Conservation (phyloP, 1,139 yeast genomes). For the Kurtzmaniella natalensis region DNA sequence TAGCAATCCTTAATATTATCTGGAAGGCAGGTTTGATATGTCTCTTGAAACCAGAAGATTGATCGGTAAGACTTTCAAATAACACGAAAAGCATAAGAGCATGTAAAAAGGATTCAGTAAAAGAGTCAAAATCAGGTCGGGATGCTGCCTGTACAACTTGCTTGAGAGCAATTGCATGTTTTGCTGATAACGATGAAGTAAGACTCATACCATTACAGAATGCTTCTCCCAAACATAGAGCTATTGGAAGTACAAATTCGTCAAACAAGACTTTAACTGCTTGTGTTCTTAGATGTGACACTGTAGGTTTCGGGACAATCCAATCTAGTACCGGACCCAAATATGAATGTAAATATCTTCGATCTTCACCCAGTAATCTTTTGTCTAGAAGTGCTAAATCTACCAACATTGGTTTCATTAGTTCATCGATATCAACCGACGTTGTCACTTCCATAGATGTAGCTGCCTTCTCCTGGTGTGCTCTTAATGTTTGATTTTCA, state of each 20-base stretch:
- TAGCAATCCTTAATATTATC: background rate
- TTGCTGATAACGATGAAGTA: background rate
- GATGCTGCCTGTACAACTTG: background rate
- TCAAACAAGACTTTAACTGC: background rate
- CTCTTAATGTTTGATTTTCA: slow-evolving; percentile 19
- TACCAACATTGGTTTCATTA: background rate
- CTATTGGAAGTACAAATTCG: background rate
- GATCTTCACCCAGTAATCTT: background rate
- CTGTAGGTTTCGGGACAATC: background rate
- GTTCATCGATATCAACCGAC: background rate
- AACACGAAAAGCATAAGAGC: background rate
- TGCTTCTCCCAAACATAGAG: slow-evolving; percentile 1
- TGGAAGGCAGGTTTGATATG: slow-evolving; percentile 1
- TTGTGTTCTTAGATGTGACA: background rate
- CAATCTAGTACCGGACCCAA: background rate
- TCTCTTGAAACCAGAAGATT: background rate
- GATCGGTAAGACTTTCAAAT: background rate
- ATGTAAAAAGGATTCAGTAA: background rate
- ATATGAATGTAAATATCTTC: background rate
- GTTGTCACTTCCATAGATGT: background rate
- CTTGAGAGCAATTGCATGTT: background rate
- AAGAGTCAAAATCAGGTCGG: background rate
- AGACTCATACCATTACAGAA: background rate
- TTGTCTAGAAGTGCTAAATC: background rate
- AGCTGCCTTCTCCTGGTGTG: background rate